Percentiles rank a stretch among this genome's conserved stretches.
Evolutionary conservation across 164 flowering plant species (phyloP).

Genomic region (Nymphaea thermarum): DNA sequence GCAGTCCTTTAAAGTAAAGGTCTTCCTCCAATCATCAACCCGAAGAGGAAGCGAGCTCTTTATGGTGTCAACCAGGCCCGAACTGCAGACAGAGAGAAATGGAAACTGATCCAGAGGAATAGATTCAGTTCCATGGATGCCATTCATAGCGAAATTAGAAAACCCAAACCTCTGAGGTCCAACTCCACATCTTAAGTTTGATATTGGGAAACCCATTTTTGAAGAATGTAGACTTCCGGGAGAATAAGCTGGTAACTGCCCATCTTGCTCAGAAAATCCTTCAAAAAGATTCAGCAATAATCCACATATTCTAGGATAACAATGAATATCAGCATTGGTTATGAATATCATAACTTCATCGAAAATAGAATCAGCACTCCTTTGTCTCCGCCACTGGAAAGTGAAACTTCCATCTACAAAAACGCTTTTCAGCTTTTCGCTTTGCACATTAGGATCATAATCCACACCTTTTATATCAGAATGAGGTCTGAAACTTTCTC

Average conservation of each 20-base stretch:
- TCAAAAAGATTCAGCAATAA: constrained; percentile 33
- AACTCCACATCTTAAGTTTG: constrained; percentile 8
- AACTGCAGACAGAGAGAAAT: constrained; percentile 33
- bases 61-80: constrained; percentile 31
- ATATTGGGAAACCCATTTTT: constrained; percentile 3
- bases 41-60: constrained; percentile 31
- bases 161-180: constrained; percentile 44
- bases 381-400: constrained; percentile 32
- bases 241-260: constrained; percentile 4
- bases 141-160: constrained; percentile 43
- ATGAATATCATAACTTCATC: constrained; percentile 23
- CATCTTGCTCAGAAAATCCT: constrained; percentile 18
- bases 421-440: constrained; percentile 3
- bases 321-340: constrained; percentile 59
- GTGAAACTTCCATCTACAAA: constrained; percentile 30
- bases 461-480: constrained; percentile 11
- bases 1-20: constrained; percentile 20
- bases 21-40: constrained; percentile 41
- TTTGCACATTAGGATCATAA: not conserved
- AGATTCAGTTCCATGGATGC: constrained; percentile 18
- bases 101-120: constrained; percentile 61
- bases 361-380: constrained; percentile 9
- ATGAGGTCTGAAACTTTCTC: constrained; percentile 10
- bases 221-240: too few species aligned
- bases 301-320: constrained; percentile 47